Evolutionary conservation across 2,329 filamentous ascomycete species (phyloP), one percentile per base, ranked within the genome.

Genomic region (Lasiodiplodia gonubiensis): DNA sequence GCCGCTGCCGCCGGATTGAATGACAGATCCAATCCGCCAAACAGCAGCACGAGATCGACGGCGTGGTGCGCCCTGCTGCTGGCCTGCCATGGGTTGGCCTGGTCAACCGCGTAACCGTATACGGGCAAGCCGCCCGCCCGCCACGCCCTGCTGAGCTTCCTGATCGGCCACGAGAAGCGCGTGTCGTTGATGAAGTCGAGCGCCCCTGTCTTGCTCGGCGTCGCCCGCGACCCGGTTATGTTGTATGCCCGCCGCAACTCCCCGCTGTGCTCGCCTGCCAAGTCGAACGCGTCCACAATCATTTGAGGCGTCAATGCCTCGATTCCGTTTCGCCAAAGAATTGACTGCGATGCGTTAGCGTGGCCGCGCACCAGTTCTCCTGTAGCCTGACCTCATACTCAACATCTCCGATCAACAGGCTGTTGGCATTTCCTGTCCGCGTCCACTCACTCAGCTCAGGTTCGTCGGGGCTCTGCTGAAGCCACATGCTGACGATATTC

Each of bases 61-160:
- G 80, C 83, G 67, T 85, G 83, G 48, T 85, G 83, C 2, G 82
- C 75, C 0, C 83, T 76, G 10, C 78, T 80, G 0, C 82, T 84
- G 0, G 77, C 64, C 60, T 84, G 83, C 80, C 80, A 84, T 5
- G 83, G 82, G 42, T 85, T 85, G 0, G 74, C 57, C 64, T 85
- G 79, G 48, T 85, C 83, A 1, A 84, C 69, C 0, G 82, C 69
- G 46, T 81, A 84, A 37, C 74, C 75, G 68, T 78, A 84, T 1
- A 76, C 77, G 10, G 66, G 55, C 35, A 74, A 77, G 11, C 74
- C 72, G 1, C 66, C 49, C 4, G 54, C 35, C 39, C 66, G 67
- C 67, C 72, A 71, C 37, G 57, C 30, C 25, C 69, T 52, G 16
- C 69, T 25, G 4, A 73, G 60, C 14, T 67, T 33, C 8, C 72